Base-by-base conservation (phyloP, 139 green algal genomes). In the Chlamydomonas incerta region DNA sequence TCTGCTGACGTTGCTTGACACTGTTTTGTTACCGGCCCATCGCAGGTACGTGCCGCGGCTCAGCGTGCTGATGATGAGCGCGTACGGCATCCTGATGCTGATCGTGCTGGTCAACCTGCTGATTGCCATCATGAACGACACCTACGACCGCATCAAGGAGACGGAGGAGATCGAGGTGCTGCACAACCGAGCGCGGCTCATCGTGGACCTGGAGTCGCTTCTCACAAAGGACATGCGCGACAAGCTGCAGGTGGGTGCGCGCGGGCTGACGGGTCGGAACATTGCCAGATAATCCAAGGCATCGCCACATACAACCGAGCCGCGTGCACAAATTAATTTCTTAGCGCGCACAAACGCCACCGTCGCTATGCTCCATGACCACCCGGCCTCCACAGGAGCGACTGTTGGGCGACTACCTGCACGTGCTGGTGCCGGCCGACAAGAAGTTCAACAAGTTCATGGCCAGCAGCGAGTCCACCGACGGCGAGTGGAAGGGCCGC, bases 81-180 rank as follows among this genome's bases (percentile, higher is more conserved):
- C 62, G 68, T 86, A 86, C 80, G 80, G 80, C 80, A 86, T 86
- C 80, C 67, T 86, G 65, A 86, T 86, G 67, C 34, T 75, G 23
- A 85, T 85, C 68, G 66, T 85, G 29, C 35, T 86, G 26, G 34
- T 80, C 10, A 86, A 86, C 80, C 80, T 86, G 24, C 80, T 86
- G 68, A 85, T 86, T 35, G 68, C 80, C 34, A 86, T 79, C 80
- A 85, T 85, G 80, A 85, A 85, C 47, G 66, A 75, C 66, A 85
- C 80, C 65, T 85, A 77, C 80, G 68, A 79, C 68, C 68, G 80
- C 34, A 86, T 86, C 80, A 86, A 86, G 80, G 68, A 79, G 68
- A 80, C 80, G 34, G 80, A 86, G 80, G 68, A 86, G 68, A 79
- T 86, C 67, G 68, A 86, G 80, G 80, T 86, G 52, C 80, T 86